Evolutionary conservation across 768 basidiomycete species (phyloP), one percentile per base, ranked within the genome.

Genomic region (Candolleomyces aberdarensis): DNA sequence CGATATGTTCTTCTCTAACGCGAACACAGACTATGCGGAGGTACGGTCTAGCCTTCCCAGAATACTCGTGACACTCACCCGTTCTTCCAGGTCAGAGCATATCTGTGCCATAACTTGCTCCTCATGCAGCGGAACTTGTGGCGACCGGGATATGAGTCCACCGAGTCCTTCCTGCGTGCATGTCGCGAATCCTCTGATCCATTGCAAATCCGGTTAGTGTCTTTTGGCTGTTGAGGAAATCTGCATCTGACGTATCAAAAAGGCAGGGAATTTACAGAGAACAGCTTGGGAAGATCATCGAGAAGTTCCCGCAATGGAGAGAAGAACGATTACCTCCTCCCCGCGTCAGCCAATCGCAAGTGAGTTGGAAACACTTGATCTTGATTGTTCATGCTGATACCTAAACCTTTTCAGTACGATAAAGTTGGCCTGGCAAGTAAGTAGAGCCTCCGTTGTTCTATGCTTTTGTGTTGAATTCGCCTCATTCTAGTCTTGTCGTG

Each of bases 1-100:
- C 60, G 77, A 85, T 53, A 67, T 91, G 49, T 83, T 91, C 65
- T 86, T 96, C 65, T 80, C 85, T 19, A 91, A 92, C 67, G 81
- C 90, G 22, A 83, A 89, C 63, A 93, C 91, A 4, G 86, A 86
- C 40, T 97, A 94, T 70, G 92, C 90, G 14, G 94, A 96, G 75
- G 94, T 91, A 71, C 44, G 72, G 47, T 13, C 39, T 63, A 49
- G 2, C 17, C 26, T 48, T 59, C 3, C 39, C 19, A 13, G 14
- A 9, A 51, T 48, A 20, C 31, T 60, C 57, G 15, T 62, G 51
- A 47, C 39, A 61, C 36, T 31, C 43, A 56, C 29, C 22, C 44
- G 39, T 61, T 36, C 43, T 26, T 51, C 36, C 65, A 92, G 91
- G 85, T 93, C 62, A 81, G 93, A 56, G 77, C 78, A 31, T 81